These are phyloP conservation scores for Paramecium octaurelia DNA, from an alignment of 73 alveolate genomes.

Conservation along the genomic window DNA sequence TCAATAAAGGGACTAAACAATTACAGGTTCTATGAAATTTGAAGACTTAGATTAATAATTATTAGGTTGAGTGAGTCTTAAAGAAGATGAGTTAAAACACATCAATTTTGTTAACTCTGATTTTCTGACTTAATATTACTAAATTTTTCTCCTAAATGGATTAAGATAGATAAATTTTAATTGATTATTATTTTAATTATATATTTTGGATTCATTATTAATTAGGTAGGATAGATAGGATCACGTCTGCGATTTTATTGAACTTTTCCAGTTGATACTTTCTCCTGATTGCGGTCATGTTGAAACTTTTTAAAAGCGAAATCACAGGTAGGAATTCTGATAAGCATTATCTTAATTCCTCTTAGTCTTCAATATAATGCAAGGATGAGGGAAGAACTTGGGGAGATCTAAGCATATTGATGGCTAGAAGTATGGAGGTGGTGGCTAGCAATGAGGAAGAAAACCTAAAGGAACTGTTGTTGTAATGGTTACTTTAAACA, in stretches of 20 bases:
- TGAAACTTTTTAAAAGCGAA: not conserved
- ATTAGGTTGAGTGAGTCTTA: too few species aligned
- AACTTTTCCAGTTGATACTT: not conserved
- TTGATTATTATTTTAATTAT: not conserved
- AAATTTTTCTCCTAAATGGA: too few species aligned
- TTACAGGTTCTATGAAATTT: too few species aligned
- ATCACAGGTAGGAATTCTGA: not conserved
- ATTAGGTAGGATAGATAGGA: not conserved
- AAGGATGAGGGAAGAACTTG: not conserved
- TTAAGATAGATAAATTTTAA: too few species aligned
- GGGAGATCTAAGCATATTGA: not conserved
- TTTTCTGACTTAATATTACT: not conserved
- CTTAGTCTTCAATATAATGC: not conserved
- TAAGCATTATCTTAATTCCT: not conserved
- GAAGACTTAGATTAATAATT: too few species aligned
- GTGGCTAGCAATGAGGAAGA: not conserved
- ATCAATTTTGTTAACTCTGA: too few species aligned
- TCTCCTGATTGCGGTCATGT: not conserved
- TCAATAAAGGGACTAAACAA: too few species aligned
- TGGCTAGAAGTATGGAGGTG: not conserved
- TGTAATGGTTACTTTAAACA: not conserved
- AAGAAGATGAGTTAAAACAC: too few species aligned
- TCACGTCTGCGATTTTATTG: not conserved
- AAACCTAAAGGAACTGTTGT: not conserved
- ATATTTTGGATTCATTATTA: not conserved